Percentiles rank a stretch among this genome's conserved stretches.
These are phyloP conservation scores for Marsdenia floribunda DNA, from an alignment of 257 asterid species.

Conservation along the genomic window DNA sequence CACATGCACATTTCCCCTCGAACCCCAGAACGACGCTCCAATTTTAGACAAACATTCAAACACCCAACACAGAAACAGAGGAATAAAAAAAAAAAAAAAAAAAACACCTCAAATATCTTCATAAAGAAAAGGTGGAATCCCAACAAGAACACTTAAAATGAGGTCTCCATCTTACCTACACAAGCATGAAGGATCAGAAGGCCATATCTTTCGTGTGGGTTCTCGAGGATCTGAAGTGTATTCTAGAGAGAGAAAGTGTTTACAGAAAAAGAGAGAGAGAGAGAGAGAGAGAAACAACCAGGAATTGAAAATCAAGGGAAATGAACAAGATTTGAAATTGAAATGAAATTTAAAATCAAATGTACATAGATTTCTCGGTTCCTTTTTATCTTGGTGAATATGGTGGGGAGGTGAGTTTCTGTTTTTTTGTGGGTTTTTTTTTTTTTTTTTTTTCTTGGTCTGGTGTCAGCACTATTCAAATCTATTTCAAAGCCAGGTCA, in stretches of 20 bases:
- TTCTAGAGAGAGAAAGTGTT: conserved; percentile 23
- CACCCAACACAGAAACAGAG: not conserved
- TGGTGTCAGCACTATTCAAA: conserved; percentile 28
- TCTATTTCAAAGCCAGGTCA: conserved; percentile 25
- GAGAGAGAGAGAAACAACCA: not conserved
- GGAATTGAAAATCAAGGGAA: conserved; percentile 9
- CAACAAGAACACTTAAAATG: conserved; percentile 10
- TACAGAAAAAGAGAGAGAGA: not conserved
- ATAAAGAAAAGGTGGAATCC: not conserved
- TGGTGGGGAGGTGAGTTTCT: not conserved
- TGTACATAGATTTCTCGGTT: not conserved
- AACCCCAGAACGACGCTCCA: conserved; percentile 11
- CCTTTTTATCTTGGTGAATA: not conserved
- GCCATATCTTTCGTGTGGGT: conserved; percentile 22
- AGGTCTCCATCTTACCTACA: conserved; percentile 24
- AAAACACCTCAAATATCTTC: conserved; percentile 6
- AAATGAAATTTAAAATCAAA: conserved; percentile 19
- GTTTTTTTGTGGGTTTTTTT: not conserved
- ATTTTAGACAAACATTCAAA: not conserved
- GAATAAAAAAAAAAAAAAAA: not conserved
- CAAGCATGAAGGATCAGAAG: conserved; percentile 28
- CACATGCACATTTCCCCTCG: conserved; percentile 20
- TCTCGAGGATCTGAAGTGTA: conserved; percentile 31
- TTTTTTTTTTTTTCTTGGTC: not conserved
- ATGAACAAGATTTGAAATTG: conserved; percentile 16